A percentile compares a stretch with the other conserved stretches of the same genome.
These are phyloP conservation scores for Solanum verrucosum DNA, from an alignment of 257 asterid genomes.

Conservation along the genomic window DNA sequence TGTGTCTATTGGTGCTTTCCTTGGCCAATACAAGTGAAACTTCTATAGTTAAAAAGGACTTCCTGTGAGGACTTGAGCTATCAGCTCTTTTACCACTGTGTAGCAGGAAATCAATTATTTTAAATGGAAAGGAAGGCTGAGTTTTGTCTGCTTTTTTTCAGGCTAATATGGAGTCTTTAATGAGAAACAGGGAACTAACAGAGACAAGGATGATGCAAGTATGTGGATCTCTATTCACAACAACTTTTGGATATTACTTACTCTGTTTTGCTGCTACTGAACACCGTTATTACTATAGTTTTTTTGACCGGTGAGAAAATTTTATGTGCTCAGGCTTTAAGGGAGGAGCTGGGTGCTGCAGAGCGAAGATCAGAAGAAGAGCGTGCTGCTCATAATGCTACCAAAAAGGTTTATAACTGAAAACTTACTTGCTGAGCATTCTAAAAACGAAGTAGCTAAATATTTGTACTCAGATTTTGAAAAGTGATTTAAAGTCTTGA, in stretches of 20 bases:
- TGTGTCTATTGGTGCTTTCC: background rate
- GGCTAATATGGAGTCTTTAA: slow-evolving; percentile 82
- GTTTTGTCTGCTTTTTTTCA: slow-evolving; percentile 18
- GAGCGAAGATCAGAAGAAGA: slow-evolving; percentile 98
- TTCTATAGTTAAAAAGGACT: background rate
- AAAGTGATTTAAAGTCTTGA: background rate
- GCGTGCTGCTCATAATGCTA: slow-evolving; percentile 82
- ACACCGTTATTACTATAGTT: background rate
- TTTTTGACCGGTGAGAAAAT: background rate
- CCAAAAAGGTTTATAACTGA: slow-evolving; percentile 57
- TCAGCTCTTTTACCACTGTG: background rate
- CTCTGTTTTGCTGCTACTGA: background rate
- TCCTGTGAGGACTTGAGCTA: background rate
- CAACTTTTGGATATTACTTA: background rate
- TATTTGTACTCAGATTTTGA: background rate
- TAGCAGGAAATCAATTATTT: background rate
- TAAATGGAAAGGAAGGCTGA: background rate
- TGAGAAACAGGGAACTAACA: slow-evolving; percentile 94
- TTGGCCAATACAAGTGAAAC: background rate
- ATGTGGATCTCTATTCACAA: slow-evolving; percentile 16
- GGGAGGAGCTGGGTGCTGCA: slow-evolving; percentile 86
- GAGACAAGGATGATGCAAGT: slow-evolving; percentile 99
- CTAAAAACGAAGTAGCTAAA: background rate
- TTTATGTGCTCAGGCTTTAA: slow-evolving; percentile 56
- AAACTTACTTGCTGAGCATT: background rate